phyloP scores from a whole-genome alignment of 352 stramenopile species.

The Phytophthora idaei region DNA sequence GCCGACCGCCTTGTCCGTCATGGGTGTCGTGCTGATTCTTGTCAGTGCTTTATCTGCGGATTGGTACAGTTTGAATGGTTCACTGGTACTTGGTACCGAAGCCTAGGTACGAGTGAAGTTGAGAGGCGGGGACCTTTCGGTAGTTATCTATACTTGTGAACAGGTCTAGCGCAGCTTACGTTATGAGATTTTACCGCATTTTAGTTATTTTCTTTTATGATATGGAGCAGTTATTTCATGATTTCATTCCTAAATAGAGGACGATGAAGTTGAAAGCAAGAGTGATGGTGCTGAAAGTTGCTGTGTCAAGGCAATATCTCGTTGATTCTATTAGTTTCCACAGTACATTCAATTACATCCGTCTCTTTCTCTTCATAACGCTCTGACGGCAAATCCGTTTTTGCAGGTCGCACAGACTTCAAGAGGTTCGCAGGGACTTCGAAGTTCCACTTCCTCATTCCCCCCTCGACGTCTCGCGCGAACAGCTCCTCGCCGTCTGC shows the following conservation, averaged over 20 bases:
- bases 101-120: conserved; percentile 18
- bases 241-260: neutral
- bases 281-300: conserved; percentile 74
- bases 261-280: conserved; percentile 37
- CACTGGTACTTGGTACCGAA: conserved; percentile 29
- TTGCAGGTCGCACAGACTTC: neutral
- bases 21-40: conserved; percentile 12
- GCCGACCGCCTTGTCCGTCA: conserved; percentile 30
- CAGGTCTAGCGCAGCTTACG: neutral
- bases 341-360: conserved; percentile 9
- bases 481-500: conserved; percentile 1
- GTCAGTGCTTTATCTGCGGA: conserved; percentile 14
- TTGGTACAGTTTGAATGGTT: conserved; percentile 28
- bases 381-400: neutral
- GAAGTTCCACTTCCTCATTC: conserved; percentile 30
- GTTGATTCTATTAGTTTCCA: neutral
- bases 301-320: conserved; percentile 37
- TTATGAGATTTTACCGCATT: neutral
- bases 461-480: conserved; percentile 26
- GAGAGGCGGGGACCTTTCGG: neutral
- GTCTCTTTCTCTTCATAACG: neutral
- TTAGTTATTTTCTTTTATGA: neutral
- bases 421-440: conserved; percentile 27
- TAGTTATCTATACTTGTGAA: neutral
- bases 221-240: conserved; percentile 1